phyloP scores from a whole-genome alignment of 257 asterid genomes.

The Pogostemon cablin region DNA sequence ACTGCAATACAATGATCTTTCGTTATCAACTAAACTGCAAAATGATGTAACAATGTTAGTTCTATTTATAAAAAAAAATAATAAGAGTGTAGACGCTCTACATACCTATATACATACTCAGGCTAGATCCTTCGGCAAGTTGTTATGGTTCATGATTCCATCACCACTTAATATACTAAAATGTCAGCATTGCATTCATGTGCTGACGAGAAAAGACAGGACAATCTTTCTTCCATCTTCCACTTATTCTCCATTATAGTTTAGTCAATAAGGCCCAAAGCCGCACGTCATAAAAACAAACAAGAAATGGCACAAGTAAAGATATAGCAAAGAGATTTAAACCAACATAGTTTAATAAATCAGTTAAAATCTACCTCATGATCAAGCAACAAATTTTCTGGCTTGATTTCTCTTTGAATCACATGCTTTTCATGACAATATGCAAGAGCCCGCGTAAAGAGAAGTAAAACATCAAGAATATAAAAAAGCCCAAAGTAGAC shows the following conservation, averaged over 20 bases:
- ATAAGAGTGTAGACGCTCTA: too few species aligned
- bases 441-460: constrained; percentile 66
- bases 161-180: not conserved
- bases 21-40: too few species aligned
- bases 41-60: too few species aligned
- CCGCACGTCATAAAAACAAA: not conserved
- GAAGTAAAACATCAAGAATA: constrained; percentile 23
- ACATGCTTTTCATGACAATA: constrained; percentile 93
- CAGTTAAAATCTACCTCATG: constrained; percentile 69
- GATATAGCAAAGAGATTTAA: not conserved
- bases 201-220: constrained; percentile 6
- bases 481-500: not conserved
- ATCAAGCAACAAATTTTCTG: constrained; percentile 92
- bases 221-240: not conserved
- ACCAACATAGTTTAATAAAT: constrained; percentile 6
- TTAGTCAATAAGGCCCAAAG: not conserved
- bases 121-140: constrained; percentile 15
- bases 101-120: too few species aligned
- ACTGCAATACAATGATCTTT: too few species aligned
- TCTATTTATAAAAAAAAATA: too few species aligned
- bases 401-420: constrained; percentile 98
- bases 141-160: not conserved
- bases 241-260: not conserved
- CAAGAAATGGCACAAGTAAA: not conserved
- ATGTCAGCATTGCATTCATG: not conserved